These are phyloP conservation scores for Scedosporium aurantiacum DNA, from an alignment of 2,329 filamentous ascomycete genomes.

Conservation along the genomic window DNA sequence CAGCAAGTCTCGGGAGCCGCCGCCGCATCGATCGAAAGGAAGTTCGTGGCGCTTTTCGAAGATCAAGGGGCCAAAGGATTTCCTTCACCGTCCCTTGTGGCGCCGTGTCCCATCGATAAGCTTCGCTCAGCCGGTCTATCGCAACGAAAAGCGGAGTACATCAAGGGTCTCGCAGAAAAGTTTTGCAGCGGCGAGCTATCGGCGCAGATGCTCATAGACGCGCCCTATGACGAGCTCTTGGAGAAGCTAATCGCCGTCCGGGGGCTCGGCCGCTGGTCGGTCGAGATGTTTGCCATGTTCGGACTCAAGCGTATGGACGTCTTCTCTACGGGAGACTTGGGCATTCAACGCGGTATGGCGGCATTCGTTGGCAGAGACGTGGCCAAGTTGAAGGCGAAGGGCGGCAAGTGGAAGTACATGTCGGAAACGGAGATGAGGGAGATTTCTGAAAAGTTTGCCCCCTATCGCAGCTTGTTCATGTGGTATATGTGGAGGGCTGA, in stretches of 20 bases:
- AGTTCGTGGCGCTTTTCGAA: slow-evolving; percentile 66
- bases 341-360: slow-evolving; percentile 91
- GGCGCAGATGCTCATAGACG: slow-evolving; percentile 63
- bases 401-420: slow-evolving; percentile 97
- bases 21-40: slow-evolving; percentile 76
- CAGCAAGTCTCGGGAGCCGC: slow-evolving; percentile 94
- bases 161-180: slow-evolving; percentile 73
- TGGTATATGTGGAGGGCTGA: slow-evolving; percentile 96
- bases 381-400: slow-evolving; percentile 63
- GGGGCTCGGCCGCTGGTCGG: slow-evolving; percentile 80
- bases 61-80: slow-evolving; percentile 36
- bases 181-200: slow-evolving; percentile 67
- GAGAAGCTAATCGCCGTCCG: slow-evolving; percentile 74
- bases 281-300: slow-evolving; percentile 98
- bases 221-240: slow-evolving; percentile 77
- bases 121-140: slow-evolving; percentile 82
- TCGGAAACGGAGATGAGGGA: slow-evolving; percentile 83
- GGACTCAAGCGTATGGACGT: slow-evolving; percentile 91
- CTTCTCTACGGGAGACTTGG: slow-evolving; percentile 83
- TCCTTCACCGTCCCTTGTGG: slow-evolving; percentile 66
- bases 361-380: slow-evolving; percentile 76
- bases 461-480: slow-evolving; percentile 90
- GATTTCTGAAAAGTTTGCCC: slow-evolving; percentile 66
- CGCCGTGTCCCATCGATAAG: slow-evolving; percentile 46
- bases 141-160: slow-evolving; percentile 91